Evolutionary conservation across 2,329 filamentous ascomycete genomes (phyloP).

Genomic region (Periconia digitata): DNA sequence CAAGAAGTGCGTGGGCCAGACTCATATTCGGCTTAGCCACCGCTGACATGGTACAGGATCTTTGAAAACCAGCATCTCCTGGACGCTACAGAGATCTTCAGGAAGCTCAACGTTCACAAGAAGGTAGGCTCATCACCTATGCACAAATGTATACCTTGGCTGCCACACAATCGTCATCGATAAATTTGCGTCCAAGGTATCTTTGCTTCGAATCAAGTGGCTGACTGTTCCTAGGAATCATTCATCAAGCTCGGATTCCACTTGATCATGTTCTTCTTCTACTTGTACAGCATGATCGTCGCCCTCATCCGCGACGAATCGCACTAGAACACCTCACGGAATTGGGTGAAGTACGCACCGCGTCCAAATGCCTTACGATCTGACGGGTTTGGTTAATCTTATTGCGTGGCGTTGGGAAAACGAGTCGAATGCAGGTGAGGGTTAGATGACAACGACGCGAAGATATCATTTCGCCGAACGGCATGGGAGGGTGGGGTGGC

Average conservation of each 20-base stretch:
- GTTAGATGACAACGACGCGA: neutral
- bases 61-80: slow-evolving; percentile 95
- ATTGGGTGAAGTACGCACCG: neutral
- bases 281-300: slow-evolving; percentile 98
- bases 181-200: neutral
- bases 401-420: neutral
- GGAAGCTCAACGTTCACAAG: slow-evolving; percentile 98
- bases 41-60: slow-evolving; percentile 65
- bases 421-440: neutral
- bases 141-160: neutral
- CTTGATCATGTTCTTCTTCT: slow-evolving; percentile 99
- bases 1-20: slow-evolving; percentile 82
- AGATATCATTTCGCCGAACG: slow-evolving; percentile 1
- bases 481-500: neutral
- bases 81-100: slow-evolving; percentile 98
- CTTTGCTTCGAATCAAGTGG: neutral
- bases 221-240: slow-evolving; percentile 69
- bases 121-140: slow-evolving; percentile 62
- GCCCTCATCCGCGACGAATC: slow-evolving; percentile 95
- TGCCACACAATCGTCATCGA: too few species aligned
- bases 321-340: slow-evolving; percentile 54
- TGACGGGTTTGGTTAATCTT: neutral
- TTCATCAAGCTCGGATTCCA: slow-evolving; percentile 99
- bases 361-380: neutral
- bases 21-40: neutral